Conservation (phyloP, 2,329 filamentous ascomycete genomes). For the Gaeumannomyces sp. region DNA sequence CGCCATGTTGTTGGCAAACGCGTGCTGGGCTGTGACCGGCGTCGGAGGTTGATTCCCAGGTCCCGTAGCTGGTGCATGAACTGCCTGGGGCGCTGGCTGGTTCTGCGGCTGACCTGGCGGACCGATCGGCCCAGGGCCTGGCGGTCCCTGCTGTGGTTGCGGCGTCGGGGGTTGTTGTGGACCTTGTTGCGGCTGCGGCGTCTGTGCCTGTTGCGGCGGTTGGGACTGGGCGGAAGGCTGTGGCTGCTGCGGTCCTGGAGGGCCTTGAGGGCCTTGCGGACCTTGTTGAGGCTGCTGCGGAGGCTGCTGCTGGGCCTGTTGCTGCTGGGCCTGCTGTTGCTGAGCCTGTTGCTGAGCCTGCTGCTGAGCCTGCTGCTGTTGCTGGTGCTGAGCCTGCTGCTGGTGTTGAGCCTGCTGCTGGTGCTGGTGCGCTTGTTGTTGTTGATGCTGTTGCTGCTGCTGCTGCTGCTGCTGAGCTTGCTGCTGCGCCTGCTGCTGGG, state of each 20-base stretch:
- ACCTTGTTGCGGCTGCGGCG: slow-evolving; percentile 34
- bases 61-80: slow-evolving; percentile 15
- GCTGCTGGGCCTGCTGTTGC: slow-evolving; percentile 22
- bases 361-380: slow-evolving; percentile 14
- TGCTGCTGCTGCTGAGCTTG: slow-evolving; percentile 32
- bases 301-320: slow-evolving; percentile 25
- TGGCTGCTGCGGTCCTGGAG: slow-evolving; percentile 24
- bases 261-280: slow-evolving; percentile 26
- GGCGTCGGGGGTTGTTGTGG: slow-evolving; percentile 41
- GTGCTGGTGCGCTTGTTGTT: slow-evolving; percentile 13
- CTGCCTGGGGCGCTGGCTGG: slow-evolving; percentile 22
- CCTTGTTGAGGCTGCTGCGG: slow-evolving; percentile 31
- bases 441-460: slow-evolving; percentile 23
- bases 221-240: slow-evolving; percentile 39
- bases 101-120: slow-evolving; percentile 29
- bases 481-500: slow-evolving; percentile 23
- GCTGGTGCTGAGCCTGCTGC: slow-evolving; percentile 12
- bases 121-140: slow-evolving; percentile 36
- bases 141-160: slow-evolving; percentile 27
- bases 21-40: slow-evolving; percentile 29
- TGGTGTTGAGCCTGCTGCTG: slow-evolving; percentile 13
- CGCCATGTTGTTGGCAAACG: slow-evolving; percentile 30
- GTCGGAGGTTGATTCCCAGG: slow-evolving; percentile 35
- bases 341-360: slow-evolving; percentile 25
- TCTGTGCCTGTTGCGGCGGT: slow-evolving; percentile 34